Percentiles rank a stretch among this genome's conserved stretches.
Conservation (phyloP, 129 eudicot species). For the Flaveria linearis region DNA sequence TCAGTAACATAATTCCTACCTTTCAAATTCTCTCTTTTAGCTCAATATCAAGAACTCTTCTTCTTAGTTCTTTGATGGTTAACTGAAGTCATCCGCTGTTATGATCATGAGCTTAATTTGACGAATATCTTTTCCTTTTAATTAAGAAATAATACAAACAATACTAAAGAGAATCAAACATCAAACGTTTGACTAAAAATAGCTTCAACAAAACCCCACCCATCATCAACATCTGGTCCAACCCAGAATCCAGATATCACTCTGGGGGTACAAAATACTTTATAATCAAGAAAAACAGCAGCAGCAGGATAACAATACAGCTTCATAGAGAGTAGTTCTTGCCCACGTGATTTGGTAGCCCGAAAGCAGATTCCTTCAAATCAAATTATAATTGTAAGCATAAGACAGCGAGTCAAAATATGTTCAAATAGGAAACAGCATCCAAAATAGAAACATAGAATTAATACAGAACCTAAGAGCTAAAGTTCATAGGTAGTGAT, state of each 20-base stretch:
- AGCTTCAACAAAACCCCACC: slow-evolving; percentile 87
- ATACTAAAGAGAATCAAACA: slow-evolving; percentile 11
- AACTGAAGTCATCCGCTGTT: too few species aligned
- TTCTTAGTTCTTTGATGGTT: too few species aligned
- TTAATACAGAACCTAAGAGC: background rate
- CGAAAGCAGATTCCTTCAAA: slow-evolving; percentile 36
- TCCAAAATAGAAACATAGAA: background rate
- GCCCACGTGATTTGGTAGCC: slow-evolving; percentile 21
- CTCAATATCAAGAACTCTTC: too few species aligned
- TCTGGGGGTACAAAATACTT: slow-evolving; percentile 30
- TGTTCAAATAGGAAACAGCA: background rate
- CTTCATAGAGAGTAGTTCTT: slow-evolving; percentile 28
- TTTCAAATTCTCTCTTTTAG: too few species aligned
- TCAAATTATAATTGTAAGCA: slow-evolving; percentile 16
- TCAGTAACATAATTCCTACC: too few species aligned
- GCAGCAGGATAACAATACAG: slow-evolving; percentile 21
- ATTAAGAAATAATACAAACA: background rate
- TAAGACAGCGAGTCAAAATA: background rate
- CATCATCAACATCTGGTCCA: slow-evolving; percentile 88
- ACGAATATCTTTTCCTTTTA: background rate
- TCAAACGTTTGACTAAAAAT: slow-evolving; percentile 41
- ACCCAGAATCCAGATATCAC: slow-evolving; percentile 73
- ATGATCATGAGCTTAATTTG: too few species aligned
- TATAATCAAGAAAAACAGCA: slow-evolving; percentile 28
- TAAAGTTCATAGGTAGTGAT: background rate